Evolutionary conservation across 345 rosid species (phyloP).

Genomic region (Jatropha curcas): DNA sequence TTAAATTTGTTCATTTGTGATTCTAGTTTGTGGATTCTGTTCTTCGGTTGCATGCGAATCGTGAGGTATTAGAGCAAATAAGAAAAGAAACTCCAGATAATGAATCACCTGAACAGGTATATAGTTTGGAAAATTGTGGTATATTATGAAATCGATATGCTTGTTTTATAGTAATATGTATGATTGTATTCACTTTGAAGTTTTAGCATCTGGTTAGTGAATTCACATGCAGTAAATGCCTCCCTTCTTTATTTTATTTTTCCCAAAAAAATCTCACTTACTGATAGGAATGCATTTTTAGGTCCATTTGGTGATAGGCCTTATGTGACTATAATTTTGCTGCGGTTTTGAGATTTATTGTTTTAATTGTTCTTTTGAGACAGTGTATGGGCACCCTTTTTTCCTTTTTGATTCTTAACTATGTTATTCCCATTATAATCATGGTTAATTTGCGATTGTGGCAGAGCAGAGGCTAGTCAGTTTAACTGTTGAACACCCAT

Average conservation of each 20-base stretch:
- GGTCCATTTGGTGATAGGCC: neutral
- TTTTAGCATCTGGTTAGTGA: no score
- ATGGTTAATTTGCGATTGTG: slow-evolving; percentile 41
- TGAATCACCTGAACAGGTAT: slow-evolving; percentile 70
- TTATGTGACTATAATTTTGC: neutral
- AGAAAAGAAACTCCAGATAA: slow-evolving; percentile 37
- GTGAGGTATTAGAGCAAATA: slow-evolving; percentile 37
- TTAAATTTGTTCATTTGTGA: slow-evolving; percentile 3
- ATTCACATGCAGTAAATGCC: no score
- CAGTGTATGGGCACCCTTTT: no score
- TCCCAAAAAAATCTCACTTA: neutral
- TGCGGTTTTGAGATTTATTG: neutral
- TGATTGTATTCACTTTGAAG: no score
- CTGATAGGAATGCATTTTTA: neutral
- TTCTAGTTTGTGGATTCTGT: slow-evolving; percentile 50
- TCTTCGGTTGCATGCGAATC: slow-evolving; percentile 47
- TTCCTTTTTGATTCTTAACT: neutral
- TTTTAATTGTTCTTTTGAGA: neutral
- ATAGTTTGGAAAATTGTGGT: neutral
- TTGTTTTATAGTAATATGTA: neutral
- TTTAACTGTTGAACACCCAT: slow-evolving; percentile 59
- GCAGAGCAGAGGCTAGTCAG: slow-evolving; percentile 76
- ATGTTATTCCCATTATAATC: slow-evolving; percentile 9
- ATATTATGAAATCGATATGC: neutral
- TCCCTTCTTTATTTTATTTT: no score